Evolutionary conservation across 352 stramenopile species (phyloP).

Genomic region (Phytophthora fragariae): DNA sequence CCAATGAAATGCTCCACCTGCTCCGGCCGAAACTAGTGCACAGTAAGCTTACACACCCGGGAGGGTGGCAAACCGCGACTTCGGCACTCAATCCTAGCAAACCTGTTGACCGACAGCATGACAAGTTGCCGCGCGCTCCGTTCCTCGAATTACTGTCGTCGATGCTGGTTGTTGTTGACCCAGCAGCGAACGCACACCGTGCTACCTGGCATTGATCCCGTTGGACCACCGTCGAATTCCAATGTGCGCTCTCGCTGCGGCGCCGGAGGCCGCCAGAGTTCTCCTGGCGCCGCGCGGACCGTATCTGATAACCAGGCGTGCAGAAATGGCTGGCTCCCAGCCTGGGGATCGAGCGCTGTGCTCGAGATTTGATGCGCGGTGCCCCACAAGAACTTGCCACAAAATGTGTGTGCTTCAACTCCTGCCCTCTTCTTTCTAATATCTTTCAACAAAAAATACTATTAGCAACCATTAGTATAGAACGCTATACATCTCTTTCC

Average conservation of each 20-base stretch:
- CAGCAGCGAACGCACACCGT: too few species aligned
- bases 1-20: background rate
- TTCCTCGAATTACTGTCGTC: too few species aligned
- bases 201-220: too few species aligned
- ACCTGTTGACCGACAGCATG: too few species aligned
- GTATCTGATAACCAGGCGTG: slow-evolving; percentile 23
- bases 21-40: too few species aligned
- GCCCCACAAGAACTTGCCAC: slow-evolving; percentile 25
- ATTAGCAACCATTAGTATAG: background rate
- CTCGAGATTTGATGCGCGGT: slow-evolving; percentile 26
- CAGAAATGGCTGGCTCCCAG: slow-evolving; percentile 30
- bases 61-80: too few species aligned
- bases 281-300: background rate
- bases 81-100: too few species aligned
- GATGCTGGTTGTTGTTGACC: too few species aligned
- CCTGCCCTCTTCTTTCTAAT: background rate
- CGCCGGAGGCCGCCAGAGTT: background rate
- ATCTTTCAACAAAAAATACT: background rate
- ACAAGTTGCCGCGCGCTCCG: too few species aligned
- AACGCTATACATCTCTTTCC: too few species aligned
- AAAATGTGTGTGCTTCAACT: slow-evolving; percentile 12
- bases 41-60: too few species aligned
- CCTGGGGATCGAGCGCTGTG: slow-evolving; percentile 10
- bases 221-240: background rate
- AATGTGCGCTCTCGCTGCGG: slow-evolving; percentile 5